Conservation (phyloP, 495 filamentous ascomycete species). For the Jackrogersella minutella region DNA sequence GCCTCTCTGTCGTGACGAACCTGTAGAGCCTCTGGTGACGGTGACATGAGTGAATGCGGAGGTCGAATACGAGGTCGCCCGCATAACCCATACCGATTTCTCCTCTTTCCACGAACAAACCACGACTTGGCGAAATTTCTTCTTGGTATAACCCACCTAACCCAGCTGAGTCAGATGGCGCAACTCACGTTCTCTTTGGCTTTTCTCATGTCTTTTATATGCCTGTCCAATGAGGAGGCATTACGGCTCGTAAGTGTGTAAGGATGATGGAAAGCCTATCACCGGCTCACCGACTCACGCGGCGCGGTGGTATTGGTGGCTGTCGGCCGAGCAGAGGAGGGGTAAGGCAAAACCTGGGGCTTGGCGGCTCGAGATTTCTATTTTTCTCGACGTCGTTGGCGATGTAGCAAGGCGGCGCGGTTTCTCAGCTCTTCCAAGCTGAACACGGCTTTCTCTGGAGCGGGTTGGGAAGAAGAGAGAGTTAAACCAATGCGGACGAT, state of each 20-base stretch:
- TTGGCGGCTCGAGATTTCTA: not conserved
- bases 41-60: conserved; percentile 2
- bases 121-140: too few relatives aligned
- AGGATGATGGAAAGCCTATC: not conserved
- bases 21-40: not conserved
- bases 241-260: not conserved
- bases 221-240: not conserved
- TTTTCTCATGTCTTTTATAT: not conserved
- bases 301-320: conserved; percentile 8
- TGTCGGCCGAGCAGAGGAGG: not conserved
- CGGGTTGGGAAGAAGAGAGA: not conserved
- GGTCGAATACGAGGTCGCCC: conserved; percentile 28
- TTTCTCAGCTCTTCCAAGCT: not conserved
- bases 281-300: conserved; percentile 16
- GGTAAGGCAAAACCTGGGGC: not conserved
- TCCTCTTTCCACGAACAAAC: not conserved
- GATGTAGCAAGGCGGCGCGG: not conserved
- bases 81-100: conserved; percentile 10
- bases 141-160: conserved; percentile 1
- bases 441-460: not conserved
- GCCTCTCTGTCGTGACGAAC: not conserved
- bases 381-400: too few relatives aligned
- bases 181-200: not conserved
- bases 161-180: conserved; percentile 22
- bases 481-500: not conserved